Conservation (phyloP, 176 grass and related monocot genomes). For the Ensete glaucum region DNA sequence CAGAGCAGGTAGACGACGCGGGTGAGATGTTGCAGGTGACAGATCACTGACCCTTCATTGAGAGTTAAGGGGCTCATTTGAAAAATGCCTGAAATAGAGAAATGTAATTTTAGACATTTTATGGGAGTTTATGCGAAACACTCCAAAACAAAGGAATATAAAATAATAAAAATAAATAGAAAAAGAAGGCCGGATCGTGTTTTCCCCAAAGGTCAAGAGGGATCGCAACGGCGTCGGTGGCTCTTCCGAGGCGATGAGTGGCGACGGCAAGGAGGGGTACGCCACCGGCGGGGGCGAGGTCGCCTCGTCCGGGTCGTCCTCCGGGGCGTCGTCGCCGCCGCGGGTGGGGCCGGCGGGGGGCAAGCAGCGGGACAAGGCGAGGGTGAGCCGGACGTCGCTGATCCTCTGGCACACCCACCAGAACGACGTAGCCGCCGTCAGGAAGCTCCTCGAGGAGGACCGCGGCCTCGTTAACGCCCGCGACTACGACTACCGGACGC, state of each 20-base stretch:
- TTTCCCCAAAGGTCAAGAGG: background rate
- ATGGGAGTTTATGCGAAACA: no score
- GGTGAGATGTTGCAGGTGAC: no score
- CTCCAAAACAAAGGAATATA: background rate
- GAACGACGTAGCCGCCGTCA: constrained; percentile 68
- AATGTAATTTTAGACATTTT: no score
- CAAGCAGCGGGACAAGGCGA: constrained; percentile 63
- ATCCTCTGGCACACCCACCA: constrained; percentile 99
- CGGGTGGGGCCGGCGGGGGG: constrained; percentile 24
- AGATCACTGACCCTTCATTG: no score
- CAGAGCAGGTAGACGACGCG: no score
- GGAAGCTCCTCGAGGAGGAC: constrained; percentile 92
- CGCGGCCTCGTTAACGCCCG: constrained; percentile 69
- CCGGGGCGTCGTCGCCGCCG: constrained; percentile 21
- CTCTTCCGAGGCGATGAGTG: constrained; percentile 3
- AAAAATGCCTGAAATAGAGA: no score
- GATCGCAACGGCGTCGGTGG: background rate
- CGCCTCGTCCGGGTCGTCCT: background rate
- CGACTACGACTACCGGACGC: constrained; percentile 94
- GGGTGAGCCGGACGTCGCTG: constrained; percentile 79
- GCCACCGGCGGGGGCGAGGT: constrained; percentile 1
- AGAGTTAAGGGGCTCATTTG: no score
- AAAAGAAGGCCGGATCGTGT: background rate
- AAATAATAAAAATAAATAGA: background rate
- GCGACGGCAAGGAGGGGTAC: background rate